These are phyloP conservation scores for Cladosporium sp. DNA, from an alignment of 2,329 filamentous ascomycete genomes.

Conservation along the genomic window DNA sequence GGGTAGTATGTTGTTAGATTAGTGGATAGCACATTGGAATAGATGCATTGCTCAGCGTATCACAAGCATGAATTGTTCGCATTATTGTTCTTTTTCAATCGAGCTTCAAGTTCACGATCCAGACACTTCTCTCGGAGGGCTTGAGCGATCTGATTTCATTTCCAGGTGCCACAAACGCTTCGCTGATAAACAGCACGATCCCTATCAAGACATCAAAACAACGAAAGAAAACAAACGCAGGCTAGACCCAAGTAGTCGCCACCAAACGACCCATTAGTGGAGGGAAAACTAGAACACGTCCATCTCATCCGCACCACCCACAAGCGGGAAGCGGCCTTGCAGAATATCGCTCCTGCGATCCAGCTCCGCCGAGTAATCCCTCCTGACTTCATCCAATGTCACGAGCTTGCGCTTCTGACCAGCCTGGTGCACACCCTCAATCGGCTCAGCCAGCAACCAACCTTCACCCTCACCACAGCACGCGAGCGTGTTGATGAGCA, in stretches of 20 bases:
- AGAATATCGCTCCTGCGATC: slow-evolving; percentile 86
- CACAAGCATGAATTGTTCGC: not conserved
- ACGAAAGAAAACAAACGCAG: not conserved
- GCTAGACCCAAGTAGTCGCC: not conserved
- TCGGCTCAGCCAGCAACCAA: slow-evolving; percentile 68
- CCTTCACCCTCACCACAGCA: slow-evolving; percentile 80
- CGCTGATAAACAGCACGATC: slow-evolving; percentile 13
- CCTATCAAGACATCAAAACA: not conserved
- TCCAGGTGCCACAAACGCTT: slow-evolving; percentile 14
- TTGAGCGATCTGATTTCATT: not conserved
- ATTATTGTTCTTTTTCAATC: not conserved
- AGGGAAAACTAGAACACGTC: slow-evolving; percentile 28
- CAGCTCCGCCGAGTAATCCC: slow-evolving; percentile 86
- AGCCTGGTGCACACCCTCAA: slow-evolving; percentile 43
- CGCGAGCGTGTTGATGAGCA: slow-evolving; percentile 88
- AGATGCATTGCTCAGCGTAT: not conserved
- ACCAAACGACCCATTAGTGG: not conserved
- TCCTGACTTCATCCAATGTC: slow-evolving; percentile 81
- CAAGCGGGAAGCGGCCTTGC: slow-evolving; percentile 84
- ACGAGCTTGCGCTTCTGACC: slow-evolving; percentile 70
- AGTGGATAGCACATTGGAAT: not conserved
- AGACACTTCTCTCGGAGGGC: not conserved
- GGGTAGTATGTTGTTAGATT: not conserved
- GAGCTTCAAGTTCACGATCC: not conserved
- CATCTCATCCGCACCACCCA: slow-evolving; percentile 43